Base-by-base conservation (phyloP, 495 filamentous ascomycete genomes). In the Glarea lozoyensis region DNA sequence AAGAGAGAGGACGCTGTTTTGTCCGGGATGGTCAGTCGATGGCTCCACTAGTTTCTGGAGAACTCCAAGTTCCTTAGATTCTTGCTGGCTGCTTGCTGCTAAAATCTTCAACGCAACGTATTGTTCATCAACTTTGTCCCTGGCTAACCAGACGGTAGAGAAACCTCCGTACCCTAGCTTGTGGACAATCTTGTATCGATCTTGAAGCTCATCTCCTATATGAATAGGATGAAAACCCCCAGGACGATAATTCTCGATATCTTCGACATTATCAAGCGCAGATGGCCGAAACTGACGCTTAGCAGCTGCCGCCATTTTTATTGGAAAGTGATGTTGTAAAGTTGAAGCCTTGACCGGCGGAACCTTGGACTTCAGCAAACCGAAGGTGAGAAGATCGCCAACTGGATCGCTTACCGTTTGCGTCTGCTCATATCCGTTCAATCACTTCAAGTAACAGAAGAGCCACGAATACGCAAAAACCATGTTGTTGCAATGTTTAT, bases 131-230 rank as follows among this genome's bases (percentile, higher is more conserved):
- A 2, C 32, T 7, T 38, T 39, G 25, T 69, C 64, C 9, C 47
- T 48, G 15, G 37, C 46, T 31, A 62, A 49, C 65, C 65, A 67
- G 29, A 68, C 65, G 1, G 63, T 68, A 0, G 60, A 62, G 27
- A 56, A 62, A 29, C 41, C 53, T 4, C 72, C 71, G 46, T 65
- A 70, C 5, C 71, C 66, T 25, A 73, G 54, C 52, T 74, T 75
- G 38, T 53, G 57, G 10, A 69, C 37, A 39, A 71, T 49, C 39
- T 60, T 55, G 54, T 70, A 74, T 40, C 56, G 57, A 16, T 53
- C 43, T 23, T 62, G 51, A 46, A 66, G 60, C 1, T 62, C 49
- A 39, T 75, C 68, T 10, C 67, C 69, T 23, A 70, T 56, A 38
- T 56, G 57, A 18, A 67, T 68, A 5, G 68, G 70, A 51, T 70